Base-by-base conservation (phyloP, 495 filamentous ascomycete species). In the Paragyromitra xinjiangensis region DNA sequence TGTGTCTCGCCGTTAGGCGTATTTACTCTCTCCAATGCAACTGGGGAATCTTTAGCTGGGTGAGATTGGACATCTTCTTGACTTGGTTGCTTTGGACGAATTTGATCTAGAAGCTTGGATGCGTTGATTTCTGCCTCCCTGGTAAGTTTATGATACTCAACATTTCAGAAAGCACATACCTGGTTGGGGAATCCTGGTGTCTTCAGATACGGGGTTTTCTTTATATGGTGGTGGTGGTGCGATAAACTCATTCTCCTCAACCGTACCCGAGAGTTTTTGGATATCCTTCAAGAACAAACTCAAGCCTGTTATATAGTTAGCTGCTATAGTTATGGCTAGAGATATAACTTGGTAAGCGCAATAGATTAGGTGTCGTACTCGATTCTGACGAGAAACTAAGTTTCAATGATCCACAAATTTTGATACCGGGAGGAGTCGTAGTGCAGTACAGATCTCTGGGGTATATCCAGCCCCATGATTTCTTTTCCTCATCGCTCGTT, bases 331-430 rank as follows among this genome's bases (percentile, higher is more conserved):
- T 22, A 34, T 8, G 40, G 37, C 59, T 29, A 7, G 4, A 8
- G 37, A 24, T 11, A n/a, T 19, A 11, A 14, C 14, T 48, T 16
- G 48, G 19, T 6, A 29, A 61, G 26, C 6, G 39, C 11, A 37
- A 14, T 19, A 8, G 16, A 48, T 40, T 55, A 1, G 37, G 7
- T 58, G 8, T 51, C 50, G 45, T 77, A 73, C 73, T 59, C 6
- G 19, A 5, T 4, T 40, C 61, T 5, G 73, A 72, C 12, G n/a
- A n/a, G 34, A 73, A 73, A n/a, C 37, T 11, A 14, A 77, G 50
- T 42, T 72, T 77, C 7, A 77, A 37, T 7, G 50, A 59, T 8
- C 73, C 59, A 51, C 39, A 72, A n/a, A 77, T 65, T 14, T 59
- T 66, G 5, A 73, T 34, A 61, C 48, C 45, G 16, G 68, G 19